Conservation (phyloP, 176 grass and related monocot species). For the Oryza meyeriana region DNA sequence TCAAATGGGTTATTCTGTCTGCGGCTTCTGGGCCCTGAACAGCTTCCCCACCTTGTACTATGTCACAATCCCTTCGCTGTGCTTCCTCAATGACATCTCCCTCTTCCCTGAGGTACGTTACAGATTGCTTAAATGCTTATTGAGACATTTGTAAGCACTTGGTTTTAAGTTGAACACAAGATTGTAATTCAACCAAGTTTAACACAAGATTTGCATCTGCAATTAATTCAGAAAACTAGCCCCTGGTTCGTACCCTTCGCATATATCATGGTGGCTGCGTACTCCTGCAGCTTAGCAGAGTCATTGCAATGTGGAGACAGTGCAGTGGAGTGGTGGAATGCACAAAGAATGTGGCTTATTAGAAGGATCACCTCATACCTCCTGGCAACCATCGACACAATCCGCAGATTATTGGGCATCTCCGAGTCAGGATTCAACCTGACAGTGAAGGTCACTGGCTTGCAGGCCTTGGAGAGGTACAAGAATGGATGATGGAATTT, state of each 20-base stretch:
- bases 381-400: constrained; percentile 35
- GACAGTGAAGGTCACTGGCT: constrained; percentile 44
- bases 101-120: constrained; percentile 64
- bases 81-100: constrained; percentile 61
- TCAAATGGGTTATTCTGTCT: constrained; percentile 72
- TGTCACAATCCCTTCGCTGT: constrained; percentile 58
- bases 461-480: constrained; percentile 44
- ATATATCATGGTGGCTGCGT: constrained; percentile 39
- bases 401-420: constrained; percentile 45
- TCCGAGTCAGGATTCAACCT: constrained; percentile 52
- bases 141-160: not conserved
- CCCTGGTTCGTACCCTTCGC: constrained; percentile 55
- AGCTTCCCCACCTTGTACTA: constrained; percentile 71
- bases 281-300: constrained; percentile 51
- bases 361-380: constrained; percentile 61
- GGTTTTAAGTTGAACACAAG: constrained; percentile 2
- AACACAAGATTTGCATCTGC: constrained; percentile 15
- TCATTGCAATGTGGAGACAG: constrained; percentile 37
- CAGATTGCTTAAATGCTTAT: not conserved
- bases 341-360: constrained; percentile 71
- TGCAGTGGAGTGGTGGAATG: constrained; percentile 63
- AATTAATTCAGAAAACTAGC: constrained; percentile 46
- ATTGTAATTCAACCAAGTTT: too few species aligned
- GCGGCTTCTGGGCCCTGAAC: constrained; percentile 52
- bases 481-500: constrained; percentile 65